These are phyloP conservation scores for Acephala macrosclerotiorum DNA, from an alignment of 2,329 filamentous ascomycete species.

Conservation along the genomic window DNA sequence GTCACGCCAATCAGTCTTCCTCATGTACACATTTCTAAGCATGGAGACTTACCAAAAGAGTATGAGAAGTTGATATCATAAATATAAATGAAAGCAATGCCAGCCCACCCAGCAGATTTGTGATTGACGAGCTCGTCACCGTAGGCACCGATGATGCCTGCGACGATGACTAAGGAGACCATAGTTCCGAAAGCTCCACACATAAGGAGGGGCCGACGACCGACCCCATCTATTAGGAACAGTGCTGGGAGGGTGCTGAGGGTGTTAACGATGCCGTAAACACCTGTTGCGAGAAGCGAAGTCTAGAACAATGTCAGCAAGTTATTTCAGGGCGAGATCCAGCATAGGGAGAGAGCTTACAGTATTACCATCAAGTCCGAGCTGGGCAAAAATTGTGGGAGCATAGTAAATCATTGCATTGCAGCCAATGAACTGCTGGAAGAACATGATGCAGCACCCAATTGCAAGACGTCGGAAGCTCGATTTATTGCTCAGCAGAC, in stretches of 20 bases:
- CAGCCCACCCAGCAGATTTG: slow-evolving; percentile 62
- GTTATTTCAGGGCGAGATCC: not conserved
- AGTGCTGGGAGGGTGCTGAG: slow-evolving; percentile 50
- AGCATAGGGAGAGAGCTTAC: not conserved
- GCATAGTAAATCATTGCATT: slow-evolving; percentile 49
- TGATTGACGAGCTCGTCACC: slow-evolving; percentile 54
- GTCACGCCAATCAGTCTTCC: not conserved
- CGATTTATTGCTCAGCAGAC: slow-evolving; percentile 29
- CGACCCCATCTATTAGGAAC: slow-evolving; percentile 41
- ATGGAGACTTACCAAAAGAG: slow-evolving; percentile 27
- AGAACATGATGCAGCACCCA: slow-evolving; percentile 41
- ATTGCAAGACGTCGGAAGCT: slow-evolving; percentile 35
- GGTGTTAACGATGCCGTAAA: slow-evolving; percentile 63
- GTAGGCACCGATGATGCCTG: slow-evolving; percentile 58
- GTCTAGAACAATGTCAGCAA: slow-evolving; percentile 29
- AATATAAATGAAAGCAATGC: slow-evolving; percentile 64
- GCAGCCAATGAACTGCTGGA: slow-evolving; percentile 44
- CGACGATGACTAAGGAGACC: slow-evolving; percentile 62
- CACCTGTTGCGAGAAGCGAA: slow-evolving; percentile 62
- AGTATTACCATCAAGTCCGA: slow-evolving; percentile 53
- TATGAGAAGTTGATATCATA: slow-evolving; percentile 54
- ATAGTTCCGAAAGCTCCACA: slow-evolving; percentile 57
- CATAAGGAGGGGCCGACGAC: slow-evolving; percentile 50
- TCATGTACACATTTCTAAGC: not conserved
- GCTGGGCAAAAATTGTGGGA: slow-evolving; percentile 53